phyloP scores from a whole-genome alignment of 2,329 filamentous ascomycete species.

The Plectosphaerella plurivora region DNA sequence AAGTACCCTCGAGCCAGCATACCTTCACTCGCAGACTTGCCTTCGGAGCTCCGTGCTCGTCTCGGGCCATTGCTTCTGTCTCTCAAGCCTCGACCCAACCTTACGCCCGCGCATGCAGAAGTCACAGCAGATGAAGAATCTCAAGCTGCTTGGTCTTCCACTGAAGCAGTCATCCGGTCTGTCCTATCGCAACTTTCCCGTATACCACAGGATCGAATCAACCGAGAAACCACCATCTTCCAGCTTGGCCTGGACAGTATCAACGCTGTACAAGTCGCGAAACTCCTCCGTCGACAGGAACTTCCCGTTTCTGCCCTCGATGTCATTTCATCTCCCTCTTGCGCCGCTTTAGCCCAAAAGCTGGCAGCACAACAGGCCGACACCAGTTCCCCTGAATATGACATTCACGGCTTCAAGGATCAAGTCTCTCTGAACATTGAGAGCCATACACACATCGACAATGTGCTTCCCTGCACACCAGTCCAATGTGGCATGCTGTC shows the following conservation, averaged over 20 bases:
- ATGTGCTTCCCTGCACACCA: slow-evolving; percentile 73
- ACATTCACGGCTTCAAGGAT: slow-evolving; percentile 34
- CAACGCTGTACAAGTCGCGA: slow-evolving; percentile 74
- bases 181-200: slow-evolving; percentile 57
- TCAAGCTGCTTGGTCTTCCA: slow-evolving; percentile 36
- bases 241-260: slow-evolving; percentile 90
- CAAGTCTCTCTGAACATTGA: slow-evolving; percentile 23
- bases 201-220: slow-evolving; percentile 44
- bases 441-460: slow-evolving; percentile 13
- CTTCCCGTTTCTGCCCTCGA: slow-evolving; percentile 62
- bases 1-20: no score
- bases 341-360: slow-evolving; percentile 28
- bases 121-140: no score
- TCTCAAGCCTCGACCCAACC: no score
- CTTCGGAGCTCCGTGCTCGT: no score
- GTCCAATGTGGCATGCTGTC: slow-evolving; percentile 77
- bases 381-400: slow-evolving; percentile 19
- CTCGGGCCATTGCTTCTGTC: no score
- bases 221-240: slow-evolving; percentile 68
- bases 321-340: slow-evolving; percentile 61
- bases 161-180: slow-evolving; percentile 49
- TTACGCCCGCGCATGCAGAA: no score
- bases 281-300: slow-evolving; percentile 56
- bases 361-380: slow-evolving; percentile 3
- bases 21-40: no score